Base-by-base conservation (phyloP, 768 basidiomycete genomes). In the Collybia mongolica region DNA sequence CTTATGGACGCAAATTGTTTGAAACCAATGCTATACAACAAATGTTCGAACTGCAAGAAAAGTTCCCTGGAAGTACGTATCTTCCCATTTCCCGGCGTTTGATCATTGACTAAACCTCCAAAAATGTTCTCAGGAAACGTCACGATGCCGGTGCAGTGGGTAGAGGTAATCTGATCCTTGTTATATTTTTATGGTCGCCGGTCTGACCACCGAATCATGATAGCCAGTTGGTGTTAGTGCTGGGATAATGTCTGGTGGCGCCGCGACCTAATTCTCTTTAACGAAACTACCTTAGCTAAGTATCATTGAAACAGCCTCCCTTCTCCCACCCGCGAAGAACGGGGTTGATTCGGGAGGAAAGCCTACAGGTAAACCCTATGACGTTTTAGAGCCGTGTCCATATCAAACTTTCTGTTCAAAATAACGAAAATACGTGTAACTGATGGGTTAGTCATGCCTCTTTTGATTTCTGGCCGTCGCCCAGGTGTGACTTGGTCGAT, bases 401-500 rank as follows among this genome's bases (percentile, higher is more conserved):
- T 11, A 36, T 9, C 19, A 41, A 37, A 51, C 24, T 55, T 59
- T 65, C 70, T 0, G n/a, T 66, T 63, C 53, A 76, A 75, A 12
- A 75, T 75, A 1, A 57, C 51, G 15, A 80, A 80, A 51, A 39
- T 80, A 19, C 73, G 79, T 8, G 74, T 81, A 18, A 74, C 66
- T 11, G 79, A 80, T 54, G 42, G 68, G 2, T 76, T 74, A 2
- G 58, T 79, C 38, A 35, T 75, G 11, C 75, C 77, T 2, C 53
- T 76, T 24, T 68, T 69, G 12, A 53, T 73, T 39, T 67, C 69
- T 3, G 65, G 70, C 20, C 73, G 73, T 54, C n/a, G 67, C 68
- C 3, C 66, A 66, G 56, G 64, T 59, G 6, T 9, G 32, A 44
- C 50, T 32, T 32, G 12, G 3, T 48, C n/a, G 6, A 11, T 6